A percentile compares a stretch with the other conserved stretches of the same genome.
phyloP scores from a whole-genome alignment of 179 eudicot genomes.

The Beta lomatogona region DNA sequence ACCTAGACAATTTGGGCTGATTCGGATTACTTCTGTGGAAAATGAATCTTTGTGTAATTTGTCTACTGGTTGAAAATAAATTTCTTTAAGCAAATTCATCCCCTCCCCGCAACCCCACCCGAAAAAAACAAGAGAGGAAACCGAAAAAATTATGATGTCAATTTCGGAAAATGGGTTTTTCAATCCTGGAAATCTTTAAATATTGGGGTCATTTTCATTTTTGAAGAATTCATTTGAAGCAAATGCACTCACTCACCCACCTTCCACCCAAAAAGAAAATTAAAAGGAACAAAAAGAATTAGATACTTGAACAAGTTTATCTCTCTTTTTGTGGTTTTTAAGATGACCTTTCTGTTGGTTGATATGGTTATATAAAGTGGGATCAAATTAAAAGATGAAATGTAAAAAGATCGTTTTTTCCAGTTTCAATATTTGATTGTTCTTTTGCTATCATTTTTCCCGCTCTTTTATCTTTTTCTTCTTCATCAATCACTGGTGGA shows the following conservation, averaged over 20 bases:
- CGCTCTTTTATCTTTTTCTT: neutral
- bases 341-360: neutral
- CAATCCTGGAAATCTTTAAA: neutral
- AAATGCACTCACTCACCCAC: neutral
- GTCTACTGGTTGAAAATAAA: no score
- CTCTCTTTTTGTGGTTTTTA: neutral
- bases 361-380: constrained; percentile 2
- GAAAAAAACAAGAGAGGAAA: no score
- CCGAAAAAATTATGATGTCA: no score
- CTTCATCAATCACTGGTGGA: constrained; percentile 17
- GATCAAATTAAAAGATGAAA: neutral
- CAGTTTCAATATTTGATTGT: neutral
- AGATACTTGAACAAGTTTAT: neutral
- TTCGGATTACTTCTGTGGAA: neutral
- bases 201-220: neutral
- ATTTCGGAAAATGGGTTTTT: no score
- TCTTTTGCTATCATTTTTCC: neutral
- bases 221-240: no score
- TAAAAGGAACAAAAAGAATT: neutral
- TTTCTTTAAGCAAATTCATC: no score
- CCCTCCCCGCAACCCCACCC: no score
- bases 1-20: neutral
- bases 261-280: neutral
- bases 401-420: neutral
- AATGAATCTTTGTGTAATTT: no score